These are phyloP conservation scores for Escovopsis sp. DNA, from an alignment of 2,329 filamentous ascomycete genomes.

Conservation along the genomic window DNA sequence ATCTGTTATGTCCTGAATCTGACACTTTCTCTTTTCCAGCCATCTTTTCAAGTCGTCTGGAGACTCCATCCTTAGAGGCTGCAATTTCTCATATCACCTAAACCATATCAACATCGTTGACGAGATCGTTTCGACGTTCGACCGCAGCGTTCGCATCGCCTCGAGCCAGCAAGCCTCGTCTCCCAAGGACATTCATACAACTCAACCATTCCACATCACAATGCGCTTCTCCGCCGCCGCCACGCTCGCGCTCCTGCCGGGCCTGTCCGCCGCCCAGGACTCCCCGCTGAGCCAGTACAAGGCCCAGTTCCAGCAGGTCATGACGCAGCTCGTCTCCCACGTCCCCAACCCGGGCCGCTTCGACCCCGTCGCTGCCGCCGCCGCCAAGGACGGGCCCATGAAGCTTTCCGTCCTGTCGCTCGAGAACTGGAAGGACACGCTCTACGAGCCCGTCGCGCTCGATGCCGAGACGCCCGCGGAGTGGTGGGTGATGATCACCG, in stretches of 20 bases:
- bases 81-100: not conserved
- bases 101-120: too few relatives aligned
- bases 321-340: slow-evolving; percentile 43
- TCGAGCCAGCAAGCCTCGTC: not conserved
- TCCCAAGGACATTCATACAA: not conserved
- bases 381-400: slow-evolving; percentile 26
- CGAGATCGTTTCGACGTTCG: not conserved
- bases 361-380: slow-evolving; percentile 26
- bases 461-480: slow-evolving; percentile 51
- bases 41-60: not conserved
- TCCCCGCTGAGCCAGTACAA: slow-evolving; percentile 40
- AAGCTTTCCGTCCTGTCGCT: slow-evolving; percentile 43
- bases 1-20: too few relatives aligned
- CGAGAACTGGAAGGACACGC: slow-evolving; percentile 54
- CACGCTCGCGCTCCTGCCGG: slow-evolving; percentile 38
- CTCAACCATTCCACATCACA: slow-evolving; percentile 10
- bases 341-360: slow-evolving; percentile 33
- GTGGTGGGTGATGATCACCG: slow-evolving; percentile 62
- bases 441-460: slow-evolving; percentile 46
- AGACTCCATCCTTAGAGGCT: not conserved
- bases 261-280: slow-evolving; percentile 38
- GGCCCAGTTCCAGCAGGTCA: slow-evolving; percentile 48
- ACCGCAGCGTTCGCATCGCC: not conserved
- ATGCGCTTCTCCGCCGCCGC: slow-evolving; percentile 44
- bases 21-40: not conserved